A percentile compares a stretch with the other conserved stretches of the same genome.
These are phyloP conservation scores for Aspergillus ibericus DNA, from an alignment of 2,329 filamentous ascomycete genomes.

Conservation along the genomic window DNA sequence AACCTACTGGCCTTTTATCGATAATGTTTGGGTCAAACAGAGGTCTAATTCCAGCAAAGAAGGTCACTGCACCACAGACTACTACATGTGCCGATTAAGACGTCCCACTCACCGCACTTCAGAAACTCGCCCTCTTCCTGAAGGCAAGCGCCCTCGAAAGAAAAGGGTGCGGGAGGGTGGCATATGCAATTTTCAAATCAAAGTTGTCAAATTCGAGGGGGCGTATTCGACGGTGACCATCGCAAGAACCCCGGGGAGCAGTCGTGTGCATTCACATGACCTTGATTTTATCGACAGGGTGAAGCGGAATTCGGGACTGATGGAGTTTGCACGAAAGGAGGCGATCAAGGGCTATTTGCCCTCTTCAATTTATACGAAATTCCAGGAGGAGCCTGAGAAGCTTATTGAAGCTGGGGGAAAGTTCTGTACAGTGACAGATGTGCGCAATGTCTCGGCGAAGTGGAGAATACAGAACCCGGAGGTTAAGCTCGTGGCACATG, in stretches of 20 bases:
- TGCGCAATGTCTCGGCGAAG: slow-evolving; percentile 50
- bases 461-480: slow-evolving; percentile 50
- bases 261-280: slow-evolving; percentile 46
- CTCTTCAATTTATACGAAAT: slow-evolving; percentile 51
- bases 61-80: slow-evolving; percentile 46
- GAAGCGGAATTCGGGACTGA: slow-evolving; percentile 50
- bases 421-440: slow-evolving; percentile 49
- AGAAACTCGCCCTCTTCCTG: slow-evolving; percentile 43
- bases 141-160: slow-evolving; percentile 48
- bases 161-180: slow-evolving; percentile 48
- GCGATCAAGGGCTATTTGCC: slow-evolving; percentile 49
- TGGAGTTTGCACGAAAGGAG: slow-evolving; percentile 48
- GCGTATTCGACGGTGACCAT: slow-evolving; percentile 47
- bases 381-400: slow-evolving; percentile 47
- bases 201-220: slow-evolving; percentile 47
- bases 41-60: slow-evolving; percentile 44
- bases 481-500: slow-evolving; percentile 44
- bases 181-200: slow-evolving; percentile 50
- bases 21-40: slow-evolving; percentile 53
- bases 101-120: slow-evolving; percentile 41
- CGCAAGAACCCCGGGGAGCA: slow-evolving; percentile 42
- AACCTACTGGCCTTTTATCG: slow-evolving; percentile 50
- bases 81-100: slow-evolving; percentile 50
- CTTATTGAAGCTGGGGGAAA: slow-evolving; percentile 47
- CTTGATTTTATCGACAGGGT: slow-evolving; percentile 50